Evolutionary conservation across 1,284 basidiomycete genomes (phyloP), one percentile per base, ranked within the genome.

Genomic region (Sanghuangporus weigelae): DNA sequence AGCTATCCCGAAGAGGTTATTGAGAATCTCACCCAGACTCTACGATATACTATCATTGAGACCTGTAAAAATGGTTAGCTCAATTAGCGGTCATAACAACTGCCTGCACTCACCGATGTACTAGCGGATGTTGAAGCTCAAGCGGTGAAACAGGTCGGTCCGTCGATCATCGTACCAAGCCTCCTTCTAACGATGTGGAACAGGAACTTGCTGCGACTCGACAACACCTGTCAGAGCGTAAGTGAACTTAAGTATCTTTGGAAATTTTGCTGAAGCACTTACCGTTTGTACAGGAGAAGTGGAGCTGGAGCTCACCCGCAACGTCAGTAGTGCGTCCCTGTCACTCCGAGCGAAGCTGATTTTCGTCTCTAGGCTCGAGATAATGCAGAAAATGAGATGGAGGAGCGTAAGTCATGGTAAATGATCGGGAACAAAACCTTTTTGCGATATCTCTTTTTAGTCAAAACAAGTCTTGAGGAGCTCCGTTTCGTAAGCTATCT

Each of bases 1-100:
- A 54, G 44, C 46, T 65, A 62, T 54, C 60, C 60, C 5, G 64
- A 65, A 46, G 64, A 65, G 8, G 23, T 62, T 0, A 48, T 65
- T n/a, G 53, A 65, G 38, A 56, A 44, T 7, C 46, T 65, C 44
- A 55, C 60, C 14, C 39, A 59, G 21, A 62, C 39, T n/a, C 36
- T 65, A 46, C 35, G 42, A 31, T 26, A 57, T 38, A 46, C 42
- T 5, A 53, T 63, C 14, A 38, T 39, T 7, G 56, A 49, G 12
- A 63, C 39, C 38, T 58, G 54, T 40, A 36, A 63, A 19, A 58
- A 36, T 8, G 61, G 61, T 63, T 42, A 50, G 53, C 38, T 36
- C 12, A 2, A 54, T 12, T 8, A 10, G 35, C 38, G 5, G 3
- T 23, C 7, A 12, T 7, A 11, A 23, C 21, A n/a, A 23, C 12